Percentiles rank a stretch among this genome's conserved stretches.
Evolutionary conservation across 257 asterid genomes (phyloP).

Genomic region (Parsonsia alboflavescens): DNA sequence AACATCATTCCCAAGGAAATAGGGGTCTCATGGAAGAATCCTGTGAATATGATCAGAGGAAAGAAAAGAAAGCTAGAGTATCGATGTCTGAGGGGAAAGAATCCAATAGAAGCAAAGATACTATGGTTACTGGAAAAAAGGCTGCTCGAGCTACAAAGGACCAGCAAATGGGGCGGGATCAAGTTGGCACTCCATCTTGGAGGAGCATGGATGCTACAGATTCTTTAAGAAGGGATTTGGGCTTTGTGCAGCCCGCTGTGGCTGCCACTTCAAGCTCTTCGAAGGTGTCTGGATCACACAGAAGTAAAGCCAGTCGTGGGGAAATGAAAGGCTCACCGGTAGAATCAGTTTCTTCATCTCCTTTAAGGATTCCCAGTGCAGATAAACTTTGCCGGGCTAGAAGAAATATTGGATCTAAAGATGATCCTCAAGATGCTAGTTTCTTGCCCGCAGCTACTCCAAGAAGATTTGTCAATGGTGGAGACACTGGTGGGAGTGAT

Average conservation of each 20-base stretch:
- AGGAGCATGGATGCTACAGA: conserved; percentile 35
- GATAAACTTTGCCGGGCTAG: conserved; percentile 42
- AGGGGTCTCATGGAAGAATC: conserved; percentile 38
- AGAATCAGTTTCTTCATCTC: conserved; percentile 97
- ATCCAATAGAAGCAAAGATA: conserved; percentile 40
- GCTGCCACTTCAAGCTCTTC: conserved; percentile 98
- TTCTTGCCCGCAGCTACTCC: conserved; percentile 25
- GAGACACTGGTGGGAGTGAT: conserved; percentile 31
- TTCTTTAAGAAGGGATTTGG: conserved; percentile 55
- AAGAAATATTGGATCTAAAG: conserved; percentile 37
- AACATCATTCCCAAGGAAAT: conserved; percentile 34
- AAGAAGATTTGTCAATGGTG: conserved; percentile 44
- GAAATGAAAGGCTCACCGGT: conserved; percentile 86
- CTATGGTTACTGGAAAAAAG: conserved; percentile 36
- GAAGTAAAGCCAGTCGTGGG: conserved; percentile 53
- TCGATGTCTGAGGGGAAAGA: conserved; percentile 65
- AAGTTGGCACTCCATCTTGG: conserved; percentile 32
- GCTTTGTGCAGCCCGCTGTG: conserved; percentile 50
- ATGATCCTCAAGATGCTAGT: conserved; percentile 42
- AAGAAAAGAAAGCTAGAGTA: conserved; percentile 70
- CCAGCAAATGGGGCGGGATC: conserved; percentile 33
- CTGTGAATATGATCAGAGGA: conserved; percentile 45
- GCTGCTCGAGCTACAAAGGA: conserved; percentile 36
- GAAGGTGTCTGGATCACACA: conserved; percentile 85
- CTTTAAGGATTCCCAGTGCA: conserved; percentile 43